Evolutionary conservation across 1,139 yeast species (phyloP).

Genomic region (Kodamaea sp.): DNA sequence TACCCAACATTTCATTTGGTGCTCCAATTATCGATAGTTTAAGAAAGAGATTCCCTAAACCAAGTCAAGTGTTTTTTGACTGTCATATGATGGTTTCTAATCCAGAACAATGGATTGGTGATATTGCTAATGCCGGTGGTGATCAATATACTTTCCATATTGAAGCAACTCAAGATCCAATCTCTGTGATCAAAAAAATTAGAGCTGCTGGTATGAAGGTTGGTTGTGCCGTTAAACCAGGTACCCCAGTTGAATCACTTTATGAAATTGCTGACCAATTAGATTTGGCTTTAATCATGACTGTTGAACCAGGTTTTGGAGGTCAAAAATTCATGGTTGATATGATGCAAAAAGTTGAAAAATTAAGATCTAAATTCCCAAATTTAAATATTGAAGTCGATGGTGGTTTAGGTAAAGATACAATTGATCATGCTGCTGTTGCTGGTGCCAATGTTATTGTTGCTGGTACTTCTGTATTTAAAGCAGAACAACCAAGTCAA

Average conservation of each 20-base stretch:
- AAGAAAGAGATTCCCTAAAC: conserved; percentile 68
- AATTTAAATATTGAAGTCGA: conserved; percentile 88
- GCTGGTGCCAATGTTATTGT: conserved; percentile 99
- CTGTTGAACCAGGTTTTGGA: conserved; percentile 98
- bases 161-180: conserved; percentile 85
- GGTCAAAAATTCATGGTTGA: conserved; percentile 95
- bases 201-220: conserved; percentile 83
- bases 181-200: conserved; percentile 69
- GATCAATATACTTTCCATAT: conserved; percentile 95
- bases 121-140: conserved; percentile 92
- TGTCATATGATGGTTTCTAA: conserved; percentile 98
- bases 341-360: conserved; percentile 94
- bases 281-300: conserved; percentile 95
- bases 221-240: conserved; percentile 93
- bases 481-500: conserved; percentile 71
- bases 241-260: conserved; percentile 82
- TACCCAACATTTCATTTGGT: conserved; percentile 93
- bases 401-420: conserved; percentile 89
- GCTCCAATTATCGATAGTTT: conserved; percentile 83
- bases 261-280: conserved; percentile 71
- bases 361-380: conserved; percentile 70
- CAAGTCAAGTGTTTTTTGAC: conserved; percentile 71
- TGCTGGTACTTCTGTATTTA: conserved; percentile 93
- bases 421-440: conserved; percentile 77
- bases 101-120: conserved; percentile 94